phyloP scores from a whole-genome alignment of 2,329 filamentous ascomycete genomes.

The Lojkania enalia region DNA sequence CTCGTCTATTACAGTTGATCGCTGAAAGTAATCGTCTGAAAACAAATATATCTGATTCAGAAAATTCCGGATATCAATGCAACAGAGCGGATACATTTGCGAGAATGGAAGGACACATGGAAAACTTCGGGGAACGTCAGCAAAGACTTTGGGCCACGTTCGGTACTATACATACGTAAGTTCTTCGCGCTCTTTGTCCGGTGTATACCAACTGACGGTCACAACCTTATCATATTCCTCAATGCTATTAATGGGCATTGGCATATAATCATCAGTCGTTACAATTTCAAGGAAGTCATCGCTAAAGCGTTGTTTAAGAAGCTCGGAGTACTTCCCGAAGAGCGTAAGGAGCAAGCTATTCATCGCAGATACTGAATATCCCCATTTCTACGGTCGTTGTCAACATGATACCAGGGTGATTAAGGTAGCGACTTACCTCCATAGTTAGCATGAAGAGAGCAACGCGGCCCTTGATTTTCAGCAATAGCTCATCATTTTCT shows the following conservation, averaged over 20 bases:
- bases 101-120: conserved; percentile 97
- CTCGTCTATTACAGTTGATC: conserved; percentile 86
- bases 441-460: conserved; percentile 97
- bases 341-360: conserved; percentile 84
- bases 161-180: conserved; percentile 62
- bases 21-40: conserved; percentile 92
- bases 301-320: conserved; percentile 88
- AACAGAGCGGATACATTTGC: conserved; percentile 98
- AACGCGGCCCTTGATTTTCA: conserved; percentile 94
- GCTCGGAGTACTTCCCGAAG: conserved; percentile 90
- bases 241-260: conserved; percentile 88
- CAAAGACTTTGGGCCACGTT: conserved; percentile 8
- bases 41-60: conserved; percentile 98
- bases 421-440: conserved; percentile 66
- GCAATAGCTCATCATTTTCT: conserved; percentile 82
- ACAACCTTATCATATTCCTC: conserved; percentile 97
- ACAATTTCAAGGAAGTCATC: conserved; percentile 92
- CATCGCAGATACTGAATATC: conserved; percentile 78
- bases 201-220: conserved; percentile 93
- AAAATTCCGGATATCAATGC: conserved; percentile 97
- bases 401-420: background rate
- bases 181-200: conserved; percentile 75
- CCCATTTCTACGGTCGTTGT: conserved; percentile 68
- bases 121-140: conserved; percentile 61
- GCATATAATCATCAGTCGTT: conserved; percentile 98